Percentiles rank a stretch among this genome's conserved stretches.
These are phyloP conservation scores for Arthrobotrys sinensis DNA, from an alignment of 2,329 filamentous ascomycete genomes.

Conservation along the genomic window DNA sequence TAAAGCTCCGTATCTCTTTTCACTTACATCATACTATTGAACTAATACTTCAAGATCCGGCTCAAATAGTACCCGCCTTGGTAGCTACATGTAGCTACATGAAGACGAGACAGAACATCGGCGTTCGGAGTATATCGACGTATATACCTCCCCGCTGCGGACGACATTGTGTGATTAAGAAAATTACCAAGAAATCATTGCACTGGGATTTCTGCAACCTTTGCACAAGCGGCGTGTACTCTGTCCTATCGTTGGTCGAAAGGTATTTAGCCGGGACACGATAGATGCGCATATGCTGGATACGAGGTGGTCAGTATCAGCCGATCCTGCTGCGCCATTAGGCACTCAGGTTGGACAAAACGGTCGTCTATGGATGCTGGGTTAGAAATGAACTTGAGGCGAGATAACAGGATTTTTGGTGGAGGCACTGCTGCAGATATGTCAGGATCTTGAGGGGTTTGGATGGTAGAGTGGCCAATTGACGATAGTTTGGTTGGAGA, in stretches of 20 bases:
- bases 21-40: too few species aligned
- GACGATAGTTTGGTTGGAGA: background rate
- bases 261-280: constrained; percentile 37
- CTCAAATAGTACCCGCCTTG: too few species aligned
- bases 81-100: too few species aligned
- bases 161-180: background rate
- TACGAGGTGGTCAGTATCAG: constrained; percentile 38
- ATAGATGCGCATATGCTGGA: background rate
- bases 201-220: background rate
- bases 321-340: constrained; percentile 33
- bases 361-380: background rate
- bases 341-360: background rate
- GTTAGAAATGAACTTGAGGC: background rate
- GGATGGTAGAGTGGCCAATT: background rate
- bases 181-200: background rate
- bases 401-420: background rate
- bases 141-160: background rate
- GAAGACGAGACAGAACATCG: background rate
- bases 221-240: background rate
- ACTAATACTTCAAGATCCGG: too few species aligned
- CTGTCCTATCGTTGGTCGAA: background rate
- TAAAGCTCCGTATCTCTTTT: too few species aligned
- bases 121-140: background rate
- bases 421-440: constrained; percentile 1
- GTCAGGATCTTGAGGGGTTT: background rate